Evolutionary conservation across 768 basidiomycete genomes (phyloP).

Genomic region (Hericium coralloides): DNA sequence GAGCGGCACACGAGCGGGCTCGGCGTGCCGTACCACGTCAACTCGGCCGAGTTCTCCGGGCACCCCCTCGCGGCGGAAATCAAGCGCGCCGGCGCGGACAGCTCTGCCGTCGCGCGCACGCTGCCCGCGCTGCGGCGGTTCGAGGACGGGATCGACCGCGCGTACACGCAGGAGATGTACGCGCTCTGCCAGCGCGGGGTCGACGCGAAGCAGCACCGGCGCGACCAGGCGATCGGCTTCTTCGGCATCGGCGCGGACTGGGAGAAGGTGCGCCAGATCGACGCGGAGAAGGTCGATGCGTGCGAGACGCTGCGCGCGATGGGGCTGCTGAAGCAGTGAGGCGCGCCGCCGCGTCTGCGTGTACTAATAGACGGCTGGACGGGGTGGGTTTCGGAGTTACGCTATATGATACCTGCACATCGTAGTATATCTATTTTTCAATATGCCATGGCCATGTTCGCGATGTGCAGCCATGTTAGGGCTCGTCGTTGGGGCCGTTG

Average conservation of each 20-base stretch:
- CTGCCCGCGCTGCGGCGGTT: constrained; percentile 44
- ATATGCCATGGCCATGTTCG: background rate
- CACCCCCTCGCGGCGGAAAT: constrained; percentile 76
- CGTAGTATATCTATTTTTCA: background rate
- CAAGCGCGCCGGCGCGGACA: constrained; percentile 29
- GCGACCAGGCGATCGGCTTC: constrained; percentile 73
- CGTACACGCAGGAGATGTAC: constrained; percentile 65
- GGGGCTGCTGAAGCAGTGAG: constrained; percentile 35
- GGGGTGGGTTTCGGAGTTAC: background rate
- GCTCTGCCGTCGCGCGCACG: constrained; percentile 4
- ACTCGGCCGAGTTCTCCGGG: constrained; percentile 61
- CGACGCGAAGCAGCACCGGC: constrained; percentile 58
- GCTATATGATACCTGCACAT: background rate
- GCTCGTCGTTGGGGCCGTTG: background rate
- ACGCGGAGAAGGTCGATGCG: constrained; percentile 57
- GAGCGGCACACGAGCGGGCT: constrained; percentile 62
- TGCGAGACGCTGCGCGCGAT: constrained; percentile 71
- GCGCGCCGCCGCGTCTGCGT: background rate
- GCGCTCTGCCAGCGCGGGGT: constrained; percentile 61
- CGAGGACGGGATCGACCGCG: constrained; percentile 68
- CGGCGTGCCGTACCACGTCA: constrained; percentile 79
- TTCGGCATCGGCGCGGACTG: constrained; percentile 92
- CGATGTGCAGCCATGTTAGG: background rate
- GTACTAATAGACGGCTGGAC: background rate
- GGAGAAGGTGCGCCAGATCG: constrained; percentile 75